Conservation (phyloP, 495 filamentous ascomycete species). For the Letharia columbiana region DNA sequence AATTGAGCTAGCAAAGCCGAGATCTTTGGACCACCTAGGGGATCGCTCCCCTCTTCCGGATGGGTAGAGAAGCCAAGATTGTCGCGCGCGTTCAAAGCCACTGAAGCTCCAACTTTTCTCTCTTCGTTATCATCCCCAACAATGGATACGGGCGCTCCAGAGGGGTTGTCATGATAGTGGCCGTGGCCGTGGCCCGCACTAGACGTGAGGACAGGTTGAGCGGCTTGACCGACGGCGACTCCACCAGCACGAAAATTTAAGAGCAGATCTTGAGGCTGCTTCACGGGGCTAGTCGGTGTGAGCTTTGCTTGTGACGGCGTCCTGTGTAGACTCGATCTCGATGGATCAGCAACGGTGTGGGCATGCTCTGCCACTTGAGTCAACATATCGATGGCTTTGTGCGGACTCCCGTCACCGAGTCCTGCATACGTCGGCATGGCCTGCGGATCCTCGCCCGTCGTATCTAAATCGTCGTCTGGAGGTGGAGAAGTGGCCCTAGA, state of each 20-base stretch:
- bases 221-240: neutral
- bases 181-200: neutral
- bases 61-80: neutral
- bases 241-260: neutral
- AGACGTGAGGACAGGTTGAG: neutral
- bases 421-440: constrained; percentile 10
- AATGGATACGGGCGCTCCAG: constrained; percentile 4
- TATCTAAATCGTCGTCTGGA: constrained; percentile 7
- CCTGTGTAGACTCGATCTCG: neutral
- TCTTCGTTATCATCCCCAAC: constrained; percentile 3
- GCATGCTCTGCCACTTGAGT: constrained; percentile 4
- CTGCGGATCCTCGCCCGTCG: neutral
- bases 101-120: neutral
- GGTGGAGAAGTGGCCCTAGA: constrained; percentile 6
- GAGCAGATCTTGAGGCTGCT: neutral
- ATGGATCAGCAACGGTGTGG: neutral
- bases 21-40: neutral
- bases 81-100: neutral
- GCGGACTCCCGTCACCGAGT: constrained; percentile 5
- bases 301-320: neutral
- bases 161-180: neutral
- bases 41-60: neutral
- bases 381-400: constrained; percentile 8
- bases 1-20: constrained; percentile 8
- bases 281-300: neutral